These are phyloP conservation scores for Psidium guajava DNA, from an alignment of 345 rosid species.

Conservation along the genomic window DNA sequence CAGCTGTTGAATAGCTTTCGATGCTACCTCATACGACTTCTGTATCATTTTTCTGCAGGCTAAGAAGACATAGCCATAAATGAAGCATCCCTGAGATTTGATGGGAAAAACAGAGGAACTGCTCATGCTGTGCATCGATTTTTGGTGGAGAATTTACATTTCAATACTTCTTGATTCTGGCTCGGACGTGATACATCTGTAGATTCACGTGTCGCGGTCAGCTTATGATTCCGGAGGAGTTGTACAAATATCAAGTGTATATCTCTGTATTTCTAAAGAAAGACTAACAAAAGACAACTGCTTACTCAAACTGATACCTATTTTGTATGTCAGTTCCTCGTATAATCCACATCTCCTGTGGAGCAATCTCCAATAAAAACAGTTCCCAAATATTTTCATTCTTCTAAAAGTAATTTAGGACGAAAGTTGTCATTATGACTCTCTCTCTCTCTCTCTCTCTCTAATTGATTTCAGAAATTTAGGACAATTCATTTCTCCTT, in stretches of 20 bases:
- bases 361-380: not conserved
- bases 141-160: not conserved
- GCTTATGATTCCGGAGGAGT: not conserved
- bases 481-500: not conserved
- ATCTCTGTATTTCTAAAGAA: not conserved
- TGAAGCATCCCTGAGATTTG: not conserved
- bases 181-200: not conserved
- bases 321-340: not conserved
- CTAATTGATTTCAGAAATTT: not conserved
- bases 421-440: not conserved
- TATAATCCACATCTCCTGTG: not conserved
- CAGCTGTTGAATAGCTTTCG: not conserved
- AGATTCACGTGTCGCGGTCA: not conserved
- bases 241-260: not conserved
- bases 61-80: constrained; percentile 24
- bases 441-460: not conserved
- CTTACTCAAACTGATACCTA: not conserved
- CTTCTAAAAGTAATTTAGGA: not conserved
- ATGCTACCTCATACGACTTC: not conserved
- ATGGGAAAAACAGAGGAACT: not conserved
- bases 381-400: not conserved
- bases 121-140: not conserved
- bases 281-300: not conserved
- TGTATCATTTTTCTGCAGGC: constrained; percentile 17
- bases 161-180: not conserved